phyloP scores from a whole-genome alignment of 768 basidiomycete species.

The Mycena galericulata region DNA sequence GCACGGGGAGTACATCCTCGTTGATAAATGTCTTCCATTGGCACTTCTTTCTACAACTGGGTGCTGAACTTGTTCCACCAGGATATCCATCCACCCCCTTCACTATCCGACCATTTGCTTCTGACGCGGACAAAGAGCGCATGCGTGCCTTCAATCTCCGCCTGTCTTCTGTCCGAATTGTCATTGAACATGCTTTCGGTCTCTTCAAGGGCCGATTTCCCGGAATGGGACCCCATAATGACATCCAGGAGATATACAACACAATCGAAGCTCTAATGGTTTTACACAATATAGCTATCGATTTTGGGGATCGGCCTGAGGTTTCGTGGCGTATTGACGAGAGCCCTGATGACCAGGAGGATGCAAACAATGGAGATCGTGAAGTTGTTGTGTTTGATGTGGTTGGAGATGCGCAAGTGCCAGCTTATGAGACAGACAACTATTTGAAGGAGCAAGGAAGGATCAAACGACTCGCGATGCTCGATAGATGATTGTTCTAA shows the following conservation, averaged over 20 bases:
- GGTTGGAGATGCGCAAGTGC: not conserved
- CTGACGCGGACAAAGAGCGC: slow-evolving; percentile 5
- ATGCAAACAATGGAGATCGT: not conserved
- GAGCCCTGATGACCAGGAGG: slow-evolving; percentile 2
- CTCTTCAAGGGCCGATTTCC: slow-evolving; percentile 43
- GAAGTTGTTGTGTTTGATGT: not conserved
- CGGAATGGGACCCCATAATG: slow-evolving; percentile 26
- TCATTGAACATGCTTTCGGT: slow-evolving; percentile 47
- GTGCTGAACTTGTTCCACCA: too few species aligned
- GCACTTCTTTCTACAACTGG: too few species aligned
- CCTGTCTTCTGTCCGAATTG: slow-evolving; percentile 36
- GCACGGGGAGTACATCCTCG: slow-evolving; percentile 36
- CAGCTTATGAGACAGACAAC: not conserved
- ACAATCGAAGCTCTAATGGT: slow-evolving; percentile 38
- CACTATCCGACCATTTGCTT: slow-evolving; percentile 37
- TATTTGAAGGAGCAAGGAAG: slow-evolving; percentile 13
- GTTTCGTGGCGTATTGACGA: slow-evolving; percentile 5
- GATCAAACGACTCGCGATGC: slow-evolving; percentile 5
- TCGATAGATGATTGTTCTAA: too few species aligned
- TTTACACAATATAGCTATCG: slow-evolving; percentile 42
- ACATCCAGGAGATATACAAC: slow-evolving; percentile 36
- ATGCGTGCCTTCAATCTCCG: slow-evolving; percentile 36
- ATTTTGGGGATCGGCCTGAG: slow-evolving; percentile 33
- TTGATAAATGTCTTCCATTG: slow-evolving; percentile 43
- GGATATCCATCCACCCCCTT: slow-evolving; percentile 41